Base-by-base conservation (phyloP, 2,329 filamentous ascomycete genomes). In the Epicoccum nigrum region DNA sequence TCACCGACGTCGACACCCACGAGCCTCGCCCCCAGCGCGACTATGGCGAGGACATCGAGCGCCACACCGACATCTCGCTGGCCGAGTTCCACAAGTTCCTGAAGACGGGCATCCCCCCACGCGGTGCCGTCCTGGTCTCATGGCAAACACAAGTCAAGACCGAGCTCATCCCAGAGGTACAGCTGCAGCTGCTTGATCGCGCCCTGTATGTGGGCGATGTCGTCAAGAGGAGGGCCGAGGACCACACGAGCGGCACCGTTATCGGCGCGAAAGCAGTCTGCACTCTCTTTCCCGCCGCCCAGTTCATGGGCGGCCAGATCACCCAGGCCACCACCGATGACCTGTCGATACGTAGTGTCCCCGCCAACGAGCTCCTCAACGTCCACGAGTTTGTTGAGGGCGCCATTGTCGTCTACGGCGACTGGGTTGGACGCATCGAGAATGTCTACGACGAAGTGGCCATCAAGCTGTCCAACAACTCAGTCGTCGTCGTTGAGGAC, bases 341-440 rank as follows among this genome's bases (percentile, higher is more conserved):
- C 20, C 45, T 67, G 11, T 65, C 74, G 3, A 64, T 80, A 35
- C 67, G 69, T 7, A 61, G 74, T 42, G 69, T 82, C 2, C 73
- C 77, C 4, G 68, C 75, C 4, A 68, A 74, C 42, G 80, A 83
- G 51, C 65, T 83, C 6, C 66, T 69, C 47, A 72, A 74, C 46
- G 73, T 76, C 11, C 73, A 79, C 52, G 70, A 79, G 39, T 79
- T 77, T 54, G 63, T 72, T 5, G 77, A 79, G 53, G 81, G 80
- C 4, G 79, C 82, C 44, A 72, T 81, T 25, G 73, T 85, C 17
- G 72, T 84, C 11, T 82, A 80, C 62, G 72, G 78, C 15, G 76
- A 81, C 56, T 85, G 83, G 80, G 64, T 86, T 4, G 84, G 84
- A 1, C 68, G 77, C 9, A 76, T 86, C 4, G 74, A 79, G 42